Conservation (phyloP, 192 early-diverging fungal species). For the Pilobolus umbonatus region DNA sequence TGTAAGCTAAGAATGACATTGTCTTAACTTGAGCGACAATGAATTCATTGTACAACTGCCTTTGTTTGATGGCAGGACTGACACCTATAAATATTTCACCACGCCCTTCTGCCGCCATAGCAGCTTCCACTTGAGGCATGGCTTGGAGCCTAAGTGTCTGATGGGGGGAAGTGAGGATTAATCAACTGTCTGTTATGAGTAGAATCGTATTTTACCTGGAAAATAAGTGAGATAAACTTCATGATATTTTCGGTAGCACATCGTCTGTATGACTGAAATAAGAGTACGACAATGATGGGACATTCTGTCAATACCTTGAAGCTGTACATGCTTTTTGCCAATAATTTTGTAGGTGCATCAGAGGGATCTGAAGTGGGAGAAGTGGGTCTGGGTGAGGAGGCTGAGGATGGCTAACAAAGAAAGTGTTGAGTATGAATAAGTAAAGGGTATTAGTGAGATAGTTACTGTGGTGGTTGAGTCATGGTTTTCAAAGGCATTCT, state of each 20-base stretch:
- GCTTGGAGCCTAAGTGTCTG: constrained; percentile 55
- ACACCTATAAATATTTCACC: constrained; percentile 77
- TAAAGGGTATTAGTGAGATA: not conserved
- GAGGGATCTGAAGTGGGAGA: constrained; percentile 66
- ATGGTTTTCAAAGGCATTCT: constrained; percentile 75
- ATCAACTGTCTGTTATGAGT: not conserved
- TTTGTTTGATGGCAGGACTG: constrained; percentile 66
- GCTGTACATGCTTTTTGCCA: constrained; percentile 72
- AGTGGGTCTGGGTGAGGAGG: constrained; percentile 65
- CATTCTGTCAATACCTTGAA: constrained; percentile 99
- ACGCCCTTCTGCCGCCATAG: constrained; percentile 39
- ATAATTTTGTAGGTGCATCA: constrained; percentile 52
- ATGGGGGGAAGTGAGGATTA: not conserved
- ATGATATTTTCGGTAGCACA: constrained; percentile 80
- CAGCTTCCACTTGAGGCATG: constrained; percentile 50
- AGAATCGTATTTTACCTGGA: constrained; percentile 51
- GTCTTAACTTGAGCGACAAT: constrained; percentile 98
- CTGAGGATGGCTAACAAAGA: constrained; percentile 15
- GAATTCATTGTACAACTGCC: constrained; percentile 78
- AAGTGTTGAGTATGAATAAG: not conserved
- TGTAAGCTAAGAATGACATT: constrained; percentile 95
- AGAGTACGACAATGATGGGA: constrained; percentile 94
- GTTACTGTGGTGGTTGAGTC: constrained; percentile 37
- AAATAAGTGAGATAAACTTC: constrained; percentile 83
- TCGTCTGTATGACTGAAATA: constrained; percentile 87